These are phyloP conservation scores for Terfezia claveryi DNA, from an alignment of 495 filamentous ascomycete genomes.

Conservation along the genomic window DNA sequence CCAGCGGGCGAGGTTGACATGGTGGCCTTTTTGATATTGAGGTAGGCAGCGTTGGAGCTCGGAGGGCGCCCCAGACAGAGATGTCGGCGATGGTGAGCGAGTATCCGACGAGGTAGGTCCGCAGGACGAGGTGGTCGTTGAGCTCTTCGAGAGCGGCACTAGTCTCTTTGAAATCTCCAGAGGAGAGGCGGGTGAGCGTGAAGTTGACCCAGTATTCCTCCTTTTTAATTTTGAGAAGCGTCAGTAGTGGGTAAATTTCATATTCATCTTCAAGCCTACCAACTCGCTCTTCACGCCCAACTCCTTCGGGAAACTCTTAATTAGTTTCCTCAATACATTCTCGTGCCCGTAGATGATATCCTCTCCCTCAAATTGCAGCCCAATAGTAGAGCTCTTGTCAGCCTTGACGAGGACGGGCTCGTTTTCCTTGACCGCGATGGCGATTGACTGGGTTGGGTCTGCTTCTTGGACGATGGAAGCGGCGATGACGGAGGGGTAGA, in stretches of 20 bases:
- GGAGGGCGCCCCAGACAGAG: constrained; percentile 64
- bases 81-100: constrained; percentile 54
- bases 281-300: constrained; percentile 12
- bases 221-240: constrained; percentile 6
- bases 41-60: constrained; percentile 59
- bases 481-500: constrained; percentile 21
- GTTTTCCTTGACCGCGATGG: constrained; percentile 8
- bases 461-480: constrained; percentile 14
- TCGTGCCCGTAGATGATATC: constrained; percentile 19
- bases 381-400: constrained; percentile 11
- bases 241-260: constrained; percentile 7
- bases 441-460: constrained; percentile 6
- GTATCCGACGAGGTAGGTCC: constrained; percentile 73
- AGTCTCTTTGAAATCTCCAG: constrained; percentile 23
- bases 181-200: constrained; percentile 21
- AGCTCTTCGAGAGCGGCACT: constrained; percentile 31
- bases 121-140: constrained; percentile 66
- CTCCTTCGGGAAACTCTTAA: constrained; percentile 18
- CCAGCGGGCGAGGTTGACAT: constrained; percentile 70
- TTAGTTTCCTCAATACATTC: constrained; percentile 19
- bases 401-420: constrained; percentile 15
- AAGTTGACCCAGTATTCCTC: constrained; percentile 13
- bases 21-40: constrained; percentile 54
- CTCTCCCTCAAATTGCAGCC: constrained; percentile 25
- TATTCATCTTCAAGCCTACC: constrained; percentile 15